These are phyloP conservation scores for Colletotrichum sp. DNA, from an alignment of 2,329 filamentous ascomycete species.

Conservation along the genomic window DNA sequence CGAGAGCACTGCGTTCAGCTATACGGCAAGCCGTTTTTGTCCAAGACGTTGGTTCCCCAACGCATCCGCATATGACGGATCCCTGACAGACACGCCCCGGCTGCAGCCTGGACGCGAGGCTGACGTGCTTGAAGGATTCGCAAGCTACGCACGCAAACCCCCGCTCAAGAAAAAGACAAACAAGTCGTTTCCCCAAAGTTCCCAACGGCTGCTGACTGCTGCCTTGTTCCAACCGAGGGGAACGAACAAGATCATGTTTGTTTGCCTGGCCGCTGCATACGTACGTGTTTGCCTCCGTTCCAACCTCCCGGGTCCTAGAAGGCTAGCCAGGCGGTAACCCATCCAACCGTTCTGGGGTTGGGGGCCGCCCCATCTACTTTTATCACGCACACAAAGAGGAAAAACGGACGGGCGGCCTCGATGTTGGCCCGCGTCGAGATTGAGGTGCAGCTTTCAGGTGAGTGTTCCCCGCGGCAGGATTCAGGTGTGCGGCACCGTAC, in stretches of 20 bases:
- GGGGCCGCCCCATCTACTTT: neutral
- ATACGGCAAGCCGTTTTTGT: neutral
- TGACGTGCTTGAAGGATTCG: neutral
- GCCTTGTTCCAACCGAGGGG: neutral
- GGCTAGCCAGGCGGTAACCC: neutral
- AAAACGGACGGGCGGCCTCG: neutral
- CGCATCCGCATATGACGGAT: fast-evolving
- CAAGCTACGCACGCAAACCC: neutral
- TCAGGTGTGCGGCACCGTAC: neutral
- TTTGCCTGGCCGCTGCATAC: neutral
- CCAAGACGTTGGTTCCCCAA: neutral
- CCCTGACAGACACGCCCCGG: neutral
- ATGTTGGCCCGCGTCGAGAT: neutral
- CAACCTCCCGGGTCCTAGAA: neutral
- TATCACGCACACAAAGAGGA: neutral
- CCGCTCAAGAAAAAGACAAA: neutral
- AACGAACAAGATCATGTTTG: neutral
- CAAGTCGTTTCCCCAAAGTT: neutral
- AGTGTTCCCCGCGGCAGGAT: neutral
- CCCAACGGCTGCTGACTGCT: neutral
- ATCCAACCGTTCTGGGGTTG: neutral
- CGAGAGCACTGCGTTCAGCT: neutral
- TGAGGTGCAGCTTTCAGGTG: slow-evolving; percentile 2
- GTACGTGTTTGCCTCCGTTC: neutral
- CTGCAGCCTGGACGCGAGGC: neutral